Evolutionary conservation across 1,284 basidiomycete species (phyloP).

Genomic region (Ustilago loliicola): DNA sequence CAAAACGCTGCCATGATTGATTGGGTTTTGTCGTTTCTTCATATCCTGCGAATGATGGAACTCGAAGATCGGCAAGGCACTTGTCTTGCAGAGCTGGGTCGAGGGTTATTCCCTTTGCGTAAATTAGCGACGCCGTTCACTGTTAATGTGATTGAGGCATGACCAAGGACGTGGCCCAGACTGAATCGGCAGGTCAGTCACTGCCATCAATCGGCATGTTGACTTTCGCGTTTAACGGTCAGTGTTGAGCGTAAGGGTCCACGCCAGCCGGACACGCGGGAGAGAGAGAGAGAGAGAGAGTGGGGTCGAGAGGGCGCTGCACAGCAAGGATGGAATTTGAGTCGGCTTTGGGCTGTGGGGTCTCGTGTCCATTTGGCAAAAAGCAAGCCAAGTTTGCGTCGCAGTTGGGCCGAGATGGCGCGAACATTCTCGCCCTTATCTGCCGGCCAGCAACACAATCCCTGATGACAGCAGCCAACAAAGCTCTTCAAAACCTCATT

Average conservation of each 20-base stretch:
- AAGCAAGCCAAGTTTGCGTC: conserved; percentile 7
- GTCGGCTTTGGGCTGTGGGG: conserved; percentile 38
- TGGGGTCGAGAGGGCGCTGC: neutral
- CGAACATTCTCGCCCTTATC: conserved; percentile 3
- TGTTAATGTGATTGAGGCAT: neutral
- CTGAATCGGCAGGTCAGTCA: neutral
- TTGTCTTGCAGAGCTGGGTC: neutral
- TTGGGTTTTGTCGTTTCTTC: neutral
- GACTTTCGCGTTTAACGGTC: conserved; percentile 22
- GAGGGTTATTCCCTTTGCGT: neutral
- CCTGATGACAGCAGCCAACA: neutral
- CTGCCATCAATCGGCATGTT: neutral
- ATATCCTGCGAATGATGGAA: conserved; percentile 2
- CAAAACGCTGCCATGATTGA: neutral
- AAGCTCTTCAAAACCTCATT: neutral
- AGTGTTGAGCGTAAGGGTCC: neutral
- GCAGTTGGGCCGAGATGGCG: too few species aligned
- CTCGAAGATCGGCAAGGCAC: neutral
- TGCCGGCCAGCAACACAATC: conserved; percentile 18
- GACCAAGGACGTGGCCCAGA: neutral
- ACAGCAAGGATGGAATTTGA: neutral
- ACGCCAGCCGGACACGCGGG: conserved; percentile 5
- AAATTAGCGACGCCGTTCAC: neutral
- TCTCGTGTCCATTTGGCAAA: conserved; percentile 34
- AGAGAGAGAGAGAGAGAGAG: neutral